Evolutionary conservation across 345 rosid genomes (phyloP).

Genomic region (Ailanthus altissimus): DNA sequence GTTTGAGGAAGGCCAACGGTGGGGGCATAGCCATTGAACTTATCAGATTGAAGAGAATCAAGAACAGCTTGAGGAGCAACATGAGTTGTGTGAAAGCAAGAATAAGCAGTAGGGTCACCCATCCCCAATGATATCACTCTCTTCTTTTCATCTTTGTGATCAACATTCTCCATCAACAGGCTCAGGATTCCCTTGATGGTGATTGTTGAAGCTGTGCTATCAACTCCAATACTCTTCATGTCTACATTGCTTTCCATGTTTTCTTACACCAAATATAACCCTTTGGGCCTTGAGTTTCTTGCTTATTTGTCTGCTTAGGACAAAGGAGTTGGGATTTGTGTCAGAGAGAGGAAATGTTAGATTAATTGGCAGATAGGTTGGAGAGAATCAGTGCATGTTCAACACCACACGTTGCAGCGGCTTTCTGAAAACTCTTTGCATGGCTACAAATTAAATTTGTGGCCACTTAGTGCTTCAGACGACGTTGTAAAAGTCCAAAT

Average conservation of each 20-base stretch:
- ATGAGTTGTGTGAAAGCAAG: conserved; percentile 73
- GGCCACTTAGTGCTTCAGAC: not conserved
- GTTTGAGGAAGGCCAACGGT: conserved; percentile 88
- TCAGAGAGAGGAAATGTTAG: not conserved
- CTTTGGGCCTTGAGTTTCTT: not conserved
- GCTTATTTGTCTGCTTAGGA: not conserved
- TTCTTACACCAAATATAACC: not conserved
- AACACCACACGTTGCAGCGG: not conserved
- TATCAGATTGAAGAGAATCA: conserved; percentile 68
- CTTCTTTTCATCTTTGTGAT: conserved; percentile 44
- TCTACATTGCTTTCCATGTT: conserved; percentile 21
- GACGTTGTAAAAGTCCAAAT: too few relatives aligned
- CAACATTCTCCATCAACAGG: conserved; percentile 56
- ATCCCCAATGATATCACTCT: conserved; percentile 73
- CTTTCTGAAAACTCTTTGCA: not conserved
- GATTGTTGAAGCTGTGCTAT: conserved; percentile 41
- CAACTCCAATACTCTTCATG: conserved; percentile 32
- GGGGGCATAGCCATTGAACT: conserved; percentile 92
- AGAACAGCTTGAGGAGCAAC: conserved; percentile 63
- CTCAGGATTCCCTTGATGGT: conserved; percentile 83
- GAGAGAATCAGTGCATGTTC: not conserved
- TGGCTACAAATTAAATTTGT: not conserved
- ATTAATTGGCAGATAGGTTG: not conserved
- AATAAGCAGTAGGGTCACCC: conserved; percentile 88
- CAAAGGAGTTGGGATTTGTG: not conserved